Conservation (phyloP, 108 stramenopile species). For the Stephanodiscus minutulus region DNA sequence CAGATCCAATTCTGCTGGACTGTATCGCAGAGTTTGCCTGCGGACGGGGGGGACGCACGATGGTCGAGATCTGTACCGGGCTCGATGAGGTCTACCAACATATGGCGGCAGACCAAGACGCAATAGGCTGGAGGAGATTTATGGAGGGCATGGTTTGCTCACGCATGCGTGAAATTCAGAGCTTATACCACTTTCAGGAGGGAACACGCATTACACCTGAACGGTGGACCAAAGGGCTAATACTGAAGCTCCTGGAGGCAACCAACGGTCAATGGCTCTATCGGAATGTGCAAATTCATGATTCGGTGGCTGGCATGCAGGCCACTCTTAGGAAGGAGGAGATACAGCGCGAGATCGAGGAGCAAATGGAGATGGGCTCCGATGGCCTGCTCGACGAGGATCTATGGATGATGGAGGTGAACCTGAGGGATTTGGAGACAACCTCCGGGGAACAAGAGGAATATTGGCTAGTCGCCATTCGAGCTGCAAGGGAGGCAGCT, state of each 20-base stretch:
- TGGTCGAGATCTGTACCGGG: neutral
- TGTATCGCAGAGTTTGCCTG: neutral
- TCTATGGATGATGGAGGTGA: conserved; percentile 7
- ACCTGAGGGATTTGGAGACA: neutral
- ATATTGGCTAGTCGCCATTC: neutral
- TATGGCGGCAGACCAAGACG: conserved; percentile 8
- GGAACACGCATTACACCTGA: neutral
- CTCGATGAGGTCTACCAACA: neutral
- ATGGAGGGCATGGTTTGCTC: conserved; percentile 19
- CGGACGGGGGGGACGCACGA: neutral
- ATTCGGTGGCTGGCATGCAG: neutral
- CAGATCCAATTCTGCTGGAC: neutral
- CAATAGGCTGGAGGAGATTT: conserved; percentile 23
- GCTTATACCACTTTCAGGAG: neutral
- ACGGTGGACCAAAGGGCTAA: neutral
- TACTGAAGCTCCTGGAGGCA: neutral
- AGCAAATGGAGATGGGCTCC: conserved; percentile 8
- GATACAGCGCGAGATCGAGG: neutral
- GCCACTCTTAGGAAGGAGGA: conserved; percentile 8
- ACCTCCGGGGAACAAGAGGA: neutral
- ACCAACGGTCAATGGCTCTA: conserved; percentile 8
- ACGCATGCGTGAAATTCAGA: neutral
- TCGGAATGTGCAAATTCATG: conserved; percentile 15
- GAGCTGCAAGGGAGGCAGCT: neutral
- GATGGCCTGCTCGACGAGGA: conserved; percentile 9